A percentile compares a stretch with the other conserved stretches of the same genome.
Evolutionary conservation across 495 filamentous ascomycete genomes (phyloP).

Genomic region (Trichocladium uniseriatum): DNA sequence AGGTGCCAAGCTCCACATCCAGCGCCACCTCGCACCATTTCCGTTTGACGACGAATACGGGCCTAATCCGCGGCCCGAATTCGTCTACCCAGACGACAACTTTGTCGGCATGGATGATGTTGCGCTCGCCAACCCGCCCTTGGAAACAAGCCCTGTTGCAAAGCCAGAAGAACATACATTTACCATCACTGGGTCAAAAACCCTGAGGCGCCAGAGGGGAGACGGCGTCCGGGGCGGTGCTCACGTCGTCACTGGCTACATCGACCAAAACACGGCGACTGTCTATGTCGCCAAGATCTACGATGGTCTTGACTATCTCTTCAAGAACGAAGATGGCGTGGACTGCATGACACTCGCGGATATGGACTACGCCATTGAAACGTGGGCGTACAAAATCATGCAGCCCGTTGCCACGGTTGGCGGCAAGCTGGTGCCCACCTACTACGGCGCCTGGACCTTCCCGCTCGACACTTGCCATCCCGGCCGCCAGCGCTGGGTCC

Average conservation of each 20-base stretch:
- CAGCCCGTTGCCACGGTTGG: neutral
- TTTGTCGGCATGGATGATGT: neutral
- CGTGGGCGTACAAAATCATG: conserved; percentile 1
- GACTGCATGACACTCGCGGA: conserved; percentile 2
- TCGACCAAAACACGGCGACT: neutral
- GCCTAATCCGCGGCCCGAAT: neutral
- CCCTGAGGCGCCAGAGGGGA: neutral
- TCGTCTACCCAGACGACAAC: neutral
- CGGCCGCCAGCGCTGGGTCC: neutral
- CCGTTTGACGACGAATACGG: neutral
- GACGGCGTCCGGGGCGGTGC: neutral
- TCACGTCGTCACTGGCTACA: neutral
- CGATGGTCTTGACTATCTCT: neutral
- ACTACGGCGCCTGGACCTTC: conserved; percentile 1
- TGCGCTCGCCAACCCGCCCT: neutral
- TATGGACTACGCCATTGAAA: neutral
- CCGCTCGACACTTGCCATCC: neutral
- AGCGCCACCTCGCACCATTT: too few species aligned
- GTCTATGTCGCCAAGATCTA: conserved; percentile 1
- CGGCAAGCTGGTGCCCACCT: neutral
- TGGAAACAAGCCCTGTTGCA: neutral
- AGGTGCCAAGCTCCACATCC: too few species aligned
- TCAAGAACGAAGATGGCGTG: neutral
- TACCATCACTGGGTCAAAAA: neutral
- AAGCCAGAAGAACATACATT: neutral